Evolutionary conservation across 1,284 basidiomycete species (phyloP), one percentile per base, ranked within the genome.

Genomic region (Trichosporon faecale): DNA sequence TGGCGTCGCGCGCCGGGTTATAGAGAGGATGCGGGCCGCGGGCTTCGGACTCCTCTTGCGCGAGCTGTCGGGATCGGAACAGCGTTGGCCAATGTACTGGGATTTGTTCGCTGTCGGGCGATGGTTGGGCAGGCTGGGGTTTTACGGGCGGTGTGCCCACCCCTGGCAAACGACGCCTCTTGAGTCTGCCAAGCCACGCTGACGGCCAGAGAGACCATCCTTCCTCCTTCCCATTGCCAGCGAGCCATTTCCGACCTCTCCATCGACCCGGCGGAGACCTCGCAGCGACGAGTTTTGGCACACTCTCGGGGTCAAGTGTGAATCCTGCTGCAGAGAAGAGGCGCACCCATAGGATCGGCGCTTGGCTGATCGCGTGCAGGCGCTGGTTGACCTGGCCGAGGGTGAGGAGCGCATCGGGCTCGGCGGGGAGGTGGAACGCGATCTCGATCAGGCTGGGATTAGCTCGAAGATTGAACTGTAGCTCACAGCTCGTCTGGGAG

Each of bases 401-500:
- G 16, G 60, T 57, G 2, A 68, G 67, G 8, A 80, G 67, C 4
- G 75, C 72, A 1, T 18, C 25, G 7, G 72, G 64, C 1, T 70
- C 72, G 1, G 76, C 60, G 0, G 76, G 75, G n/a, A 82, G 77
- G 27, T 74, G 37, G 16, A 71, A 63, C 0, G 79, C 49, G 55
- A 81, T 78, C 5, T 68, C 55, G 0, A 79, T 27, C 1, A 82
- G 55, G 0, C 80, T 82, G 67, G 33, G 27, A 49, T 69, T 18
- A 66, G 64, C 33, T 14, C 37, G 0, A 0, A 14, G 16, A 60
- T 2, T 0, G 11, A n/a, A 1, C 11, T 3, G 37, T 14, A 25
- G 74, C 78, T 66, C 52, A 81, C 80, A 80, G 68, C 61, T 81
- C 80, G 64, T 81, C 77, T 0, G 80, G 79, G 21, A 81, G 72